Percentiles rank a stretch among this genome's conserved stretches.
These are phyloP conservation scores for Xylariaceae sp. DNA, from an alignment of 2,329 filamentous ascomycete genomes.

Conservation along the genomic window DNA sequence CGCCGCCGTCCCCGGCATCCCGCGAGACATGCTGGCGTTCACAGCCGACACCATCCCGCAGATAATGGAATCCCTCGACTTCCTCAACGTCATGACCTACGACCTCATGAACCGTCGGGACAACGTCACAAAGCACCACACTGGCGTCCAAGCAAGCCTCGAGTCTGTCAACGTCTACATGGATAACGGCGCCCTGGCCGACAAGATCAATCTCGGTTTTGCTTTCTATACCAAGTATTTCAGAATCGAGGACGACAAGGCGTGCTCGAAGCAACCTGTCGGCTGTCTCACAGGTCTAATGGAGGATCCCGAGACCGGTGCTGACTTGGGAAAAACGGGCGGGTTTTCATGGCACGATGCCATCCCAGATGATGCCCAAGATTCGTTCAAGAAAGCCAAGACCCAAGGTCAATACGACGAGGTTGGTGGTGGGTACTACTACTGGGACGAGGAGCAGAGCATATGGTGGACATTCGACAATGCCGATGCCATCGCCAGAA, in stretches of 20 bases:
- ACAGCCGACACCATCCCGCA: slow-evolving; percentile 51
- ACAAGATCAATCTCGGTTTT: slow-evolving; percentile 62
- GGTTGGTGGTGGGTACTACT: slow-evolving; percentile 30
- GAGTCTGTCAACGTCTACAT: slow-evolving; percentile 57
- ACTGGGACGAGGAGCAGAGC: slow-evolving; percentile 25
- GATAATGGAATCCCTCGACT: slow-evolving; percentile 59
- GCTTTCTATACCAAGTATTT: slow-evolving; percentile 70
- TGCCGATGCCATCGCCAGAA: slow-evolving; percentile 24
- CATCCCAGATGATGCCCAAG: slow-evolving; percentile 24
- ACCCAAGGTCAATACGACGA: slow-evolving; percentile 25
- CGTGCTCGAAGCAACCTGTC: slow-evolving; percentile 44
- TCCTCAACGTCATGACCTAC: slow-evolving; percentile 69
- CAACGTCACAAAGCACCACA: slow-evolving; percentile 60
- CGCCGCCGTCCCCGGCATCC: slow-evolving; percentile 61
- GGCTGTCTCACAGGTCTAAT: slow-evolving; percentile 57
- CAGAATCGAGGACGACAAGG: slow-evolving; percentile 44
- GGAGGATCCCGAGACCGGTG: slow-evolving; percentile 57
- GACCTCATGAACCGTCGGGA: slow-evolving; percentile 73
- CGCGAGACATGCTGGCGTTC: slow-evolving; percentile 65
- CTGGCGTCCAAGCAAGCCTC: slow-evolving; percentile 51
- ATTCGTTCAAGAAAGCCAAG: slow-evolving; percentile 26
- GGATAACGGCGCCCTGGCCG: slow-evolving; percentile 48
- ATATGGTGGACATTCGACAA: slow-evolving; percentile 35
- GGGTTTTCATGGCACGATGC: slow-evolving; percentile 30
- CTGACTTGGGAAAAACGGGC: slow-evolving; percentile 48